Base-by-base conservation (phyloP, 1,284 basidiomycete genomes). In the Sporisorium exsertum region DNA sequence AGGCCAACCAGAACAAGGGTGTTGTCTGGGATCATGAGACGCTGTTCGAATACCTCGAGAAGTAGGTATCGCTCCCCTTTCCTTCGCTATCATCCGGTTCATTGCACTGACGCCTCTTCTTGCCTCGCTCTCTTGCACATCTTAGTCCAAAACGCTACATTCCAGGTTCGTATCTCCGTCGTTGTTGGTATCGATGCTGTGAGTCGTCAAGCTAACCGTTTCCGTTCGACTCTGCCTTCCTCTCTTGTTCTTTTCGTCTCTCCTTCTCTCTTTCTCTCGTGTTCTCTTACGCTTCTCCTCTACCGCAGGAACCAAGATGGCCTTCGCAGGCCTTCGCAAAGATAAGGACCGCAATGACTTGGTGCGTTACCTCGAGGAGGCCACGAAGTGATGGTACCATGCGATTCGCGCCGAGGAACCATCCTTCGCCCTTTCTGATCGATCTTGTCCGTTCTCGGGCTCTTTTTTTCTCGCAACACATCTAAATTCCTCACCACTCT, bases 41-140 rank as follows among this genome's bases (percentile, higher is more conserved):
- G n/a, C 89, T 96, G 33, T 96, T 94, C 84, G 94, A 95, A 73
- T 95, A 95, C 88, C 91, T 95, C 68, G 86, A 97, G 97, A 90
- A 96, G 47, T 32, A 32, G 4, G 46, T 45, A 26, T 27, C 15
- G 15, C 24, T 26, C 9, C 5, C 22, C 9, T 16, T 16, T 16
- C 1, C 0, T 27, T 47, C 12, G 33, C 12, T 35, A 12, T 3
- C 33, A 35, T 13, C 10, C 12, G 3, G 33, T 6, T 32, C 32
- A 32, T 12, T 13, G 33, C 40, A 42, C 40, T 43, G 18, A 22
- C n/a, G n/a, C 42, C 18, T 16, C 27, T n/a, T 33, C 27, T 5
- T 50, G 18, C 20, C 13, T 20, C 40, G 12, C 40, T 35, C 6
- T 35, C 12, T 13, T 35, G 9, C 33, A 12, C 5, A 35, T 43